These are phyloP conservation scores for Carnegiea gigantea DNA, from an alignment of 179 eudicot genomes.

Conservation along the genomic window DNA sequence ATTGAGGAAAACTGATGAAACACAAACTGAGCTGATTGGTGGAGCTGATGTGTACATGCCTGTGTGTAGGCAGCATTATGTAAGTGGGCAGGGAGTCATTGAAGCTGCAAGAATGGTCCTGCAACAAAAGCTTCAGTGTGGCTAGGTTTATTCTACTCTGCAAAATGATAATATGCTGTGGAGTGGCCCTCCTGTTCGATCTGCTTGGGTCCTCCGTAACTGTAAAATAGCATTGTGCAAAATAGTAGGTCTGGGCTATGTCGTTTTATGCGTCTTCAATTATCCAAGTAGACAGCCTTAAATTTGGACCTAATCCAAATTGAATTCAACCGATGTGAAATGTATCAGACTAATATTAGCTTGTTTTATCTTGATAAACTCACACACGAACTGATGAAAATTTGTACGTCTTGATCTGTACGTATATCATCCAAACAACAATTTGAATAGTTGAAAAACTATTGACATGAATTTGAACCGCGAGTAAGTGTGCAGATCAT, in stretches of 20 bases:
- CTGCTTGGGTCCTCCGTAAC: slow-evolving; percentile 5
- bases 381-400: neutral
- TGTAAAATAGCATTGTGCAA: neutral
- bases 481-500: no score
- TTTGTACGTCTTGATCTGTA: neutral
- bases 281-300: neutral
- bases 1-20: slow-evolving; percentile 69
- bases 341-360: neutral
- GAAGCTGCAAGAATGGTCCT: slow-evolving; percentile 53
- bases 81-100: slow-evolving; percentile 52
- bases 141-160: slow-evolving; percentile 10
- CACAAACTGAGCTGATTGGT: slow-evolving; percentile 73
- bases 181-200: neutral
- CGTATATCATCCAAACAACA: neutral
- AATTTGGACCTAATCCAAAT: neutral
- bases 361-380: neutral
- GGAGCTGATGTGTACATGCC: slow-evolving; percentile 94
- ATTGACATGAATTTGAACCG: no score
- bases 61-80: slow-evolving; percentile 87
- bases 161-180: neutral
- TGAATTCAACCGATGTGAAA: neutral
- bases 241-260: neutral
- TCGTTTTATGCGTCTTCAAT: neutral
- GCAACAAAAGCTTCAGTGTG: slow-evolving; percentile 54
- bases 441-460: no score